Conservation (phyloP, 768 basidiomycete genomes). For the Kondoa subrosea region DNA sequence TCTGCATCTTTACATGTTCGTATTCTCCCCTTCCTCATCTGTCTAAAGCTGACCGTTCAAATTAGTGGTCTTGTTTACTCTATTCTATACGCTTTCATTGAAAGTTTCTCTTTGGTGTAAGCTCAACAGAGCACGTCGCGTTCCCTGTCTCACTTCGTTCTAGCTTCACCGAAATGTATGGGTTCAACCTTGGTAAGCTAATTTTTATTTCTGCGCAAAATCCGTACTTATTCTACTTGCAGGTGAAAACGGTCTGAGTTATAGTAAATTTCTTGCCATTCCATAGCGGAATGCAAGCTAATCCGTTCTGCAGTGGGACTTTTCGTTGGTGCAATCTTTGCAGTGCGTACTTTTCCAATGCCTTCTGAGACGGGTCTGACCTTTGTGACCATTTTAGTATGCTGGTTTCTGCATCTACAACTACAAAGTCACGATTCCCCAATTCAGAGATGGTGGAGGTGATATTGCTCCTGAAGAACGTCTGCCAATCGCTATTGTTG, state of each 20-base stretch:
- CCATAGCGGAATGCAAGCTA: background rate
- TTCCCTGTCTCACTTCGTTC: background rate
- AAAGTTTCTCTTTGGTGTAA: background rate
- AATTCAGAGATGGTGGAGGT: slow-evolving; percentile 6
- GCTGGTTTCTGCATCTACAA: slow-evolving; percentile 15
- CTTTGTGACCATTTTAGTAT: too few species aligned
- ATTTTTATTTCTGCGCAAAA: too few species aligned
- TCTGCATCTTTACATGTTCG: background rate
- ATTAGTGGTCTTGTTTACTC: slow-evolving; percentile 20
- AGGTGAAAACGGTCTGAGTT: slow-evolving; percentile 17
- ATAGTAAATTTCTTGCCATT: background rate
- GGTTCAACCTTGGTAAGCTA: slow-evolving; percentile 22
- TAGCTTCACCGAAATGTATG: slow-evolving; percentile 3
- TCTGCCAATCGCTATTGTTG: slow-evolving; percentile 1
- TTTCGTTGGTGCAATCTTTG: slow-evolving; percentile 6
- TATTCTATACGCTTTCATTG: background rate
- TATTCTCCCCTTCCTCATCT: background rate
- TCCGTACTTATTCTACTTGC: too few species aligned
- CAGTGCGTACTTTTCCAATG: too few species aligned
- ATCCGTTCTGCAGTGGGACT: background rate
- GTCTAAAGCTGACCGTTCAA: background rate
- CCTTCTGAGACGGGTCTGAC: slow-evolving; percentile 12
- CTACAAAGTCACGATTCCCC: slow-evolving; percentile 9
- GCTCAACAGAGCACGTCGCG: background rate
- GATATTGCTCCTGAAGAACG: slow-evolving; percentile 10